These are phyloP conservation scores for Ramaria sp. DNA, from an alignment of 768 basidiomycete genomes.

Conservation along the genomic window DNA sequence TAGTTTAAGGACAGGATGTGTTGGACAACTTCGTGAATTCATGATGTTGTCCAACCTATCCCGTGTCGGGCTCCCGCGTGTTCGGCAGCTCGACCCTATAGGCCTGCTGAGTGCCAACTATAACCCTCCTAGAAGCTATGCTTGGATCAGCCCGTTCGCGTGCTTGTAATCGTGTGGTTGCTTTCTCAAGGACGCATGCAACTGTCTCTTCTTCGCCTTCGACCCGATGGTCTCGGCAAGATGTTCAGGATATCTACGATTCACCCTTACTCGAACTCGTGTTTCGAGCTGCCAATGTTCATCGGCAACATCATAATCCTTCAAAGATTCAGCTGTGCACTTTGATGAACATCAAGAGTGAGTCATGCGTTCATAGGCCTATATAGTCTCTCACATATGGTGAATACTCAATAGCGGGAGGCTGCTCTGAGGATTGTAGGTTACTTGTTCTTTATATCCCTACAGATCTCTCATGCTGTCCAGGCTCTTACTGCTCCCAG, in stretches of 20 bases:
- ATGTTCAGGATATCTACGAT: conserved; percentile 82
- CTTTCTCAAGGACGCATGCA: conserved; percentile 53
- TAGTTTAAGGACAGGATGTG: no score
- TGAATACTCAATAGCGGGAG: conserved; percentile 53
- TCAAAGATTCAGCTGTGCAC: conserved; percentile 92
- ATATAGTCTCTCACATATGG: conserved; percentile 4
- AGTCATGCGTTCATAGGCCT: conserved; percentile 22
- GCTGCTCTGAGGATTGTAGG: conserved; percentile 92
- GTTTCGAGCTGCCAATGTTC: conserved; percentile 75
- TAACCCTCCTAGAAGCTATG: not conserved
- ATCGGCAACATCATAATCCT: conserved; percentile 81
- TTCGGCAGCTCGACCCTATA: no score
- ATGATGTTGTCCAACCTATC: no score
- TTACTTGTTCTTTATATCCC: conserved; percentile 3
- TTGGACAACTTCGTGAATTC: no score
- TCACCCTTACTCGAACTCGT: conserved; percentile 80
- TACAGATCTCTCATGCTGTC: not conserved
- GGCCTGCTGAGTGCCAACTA: not conserved
- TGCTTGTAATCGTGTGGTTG: conserved; percentile 19
- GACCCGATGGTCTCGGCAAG: conserved; percentile 41
- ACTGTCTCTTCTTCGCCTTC: conserved; percentile 12
- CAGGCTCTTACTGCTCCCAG: conserved; percentile 96
- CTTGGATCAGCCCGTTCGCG: not conserved
- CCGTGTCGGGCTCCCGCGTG: no score
- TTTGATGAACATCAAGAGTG: conserved; percentile 97